Base-by-base conservation (phyloP, 331 rosid species). In the Rhamnella rubrinervis region DNA sequence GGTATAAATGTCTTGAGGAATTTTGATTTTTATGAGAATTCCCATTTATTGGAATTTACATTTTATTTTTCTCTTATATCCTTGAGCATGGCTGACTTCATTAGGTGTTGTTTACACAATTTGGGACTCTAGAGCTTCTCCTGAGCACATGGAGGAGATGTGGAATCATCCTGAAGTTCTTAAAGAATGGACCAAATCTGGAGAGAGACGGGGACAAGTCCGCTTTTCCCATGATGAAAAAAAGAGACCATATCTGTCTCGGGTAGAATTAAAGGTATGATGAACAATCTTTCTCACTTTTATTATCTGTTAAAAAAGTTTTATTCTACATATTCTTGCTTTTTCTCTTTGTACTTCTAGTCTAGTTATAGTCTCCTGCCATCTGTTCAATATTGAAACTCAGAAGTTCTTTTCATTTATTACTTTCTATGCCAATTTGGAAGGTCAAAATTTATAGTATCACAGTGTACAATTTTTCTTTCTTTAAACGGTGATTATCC, bases 71-170 rank as follows among this genome's bases (percentile, higher is more conserved):
- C n/a, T 38, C 47, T 70, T 26, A 55, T 75, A 21, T 52, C 51
- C 46, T 68, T 69, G 20, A 72, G 62, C 70, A 80, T 41, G 71
- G 84, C 63, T 26, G 73, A 23, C 37, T 52, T 20, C 55, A 76
- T 64, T 59, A 83, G 81, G 66, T 67, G 39, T 23, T 61, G 46
- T 1, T 40, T 74, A 77, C 81, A 62, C 77, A 63, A 80, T 50
- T 47, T 93, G 97, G 97, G 96, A 93, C 67, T 71, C 82, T 18
- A 80, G 78, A 77, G 85, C 78, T 70, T 83, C 89, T 78, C 83
- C 80, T 1, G 97, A 90, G 73, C 93, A 90, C 75, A 88, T 93
- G 97, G 85, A 62, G 74, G 92, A 86, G 44, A 82, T 93, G 93
- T 93, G 98, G 98, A 87, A 77, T 72, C 84, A 90, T 82, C 85